phyloP scores from a whole-genome alignment of 768 basidiomycete genomes.

The Coprinopsis sp. region DNA sequence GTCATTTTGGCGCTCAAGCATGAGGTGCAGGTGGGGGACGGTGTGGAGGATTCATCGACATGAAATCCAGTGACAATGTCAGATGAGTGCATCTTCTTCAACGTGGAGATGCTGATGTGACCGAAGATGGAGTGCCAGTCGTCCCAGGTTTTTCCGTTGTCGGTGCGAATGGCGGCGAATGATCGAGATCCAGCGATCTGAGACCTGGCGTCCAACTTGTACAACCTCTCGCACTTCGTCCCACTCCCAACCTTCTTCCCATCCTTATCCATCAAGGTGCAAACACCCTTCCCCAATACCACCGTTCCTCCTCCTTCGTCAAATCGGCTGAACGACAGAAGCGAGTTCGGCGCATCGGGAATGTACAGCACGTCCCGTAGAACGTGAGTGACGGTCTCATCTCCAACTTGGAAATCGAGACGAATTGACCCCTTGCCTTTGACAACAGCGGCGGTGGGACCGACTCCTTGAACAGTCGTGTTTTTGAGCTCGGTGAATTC shows the following conservation, averaged over 20 bases:
- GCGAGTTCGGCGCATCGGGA: constrained; percentile 18
- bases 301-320: constrained; percentile 16
- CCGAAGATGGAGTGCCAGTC: constrained; percentile 25
- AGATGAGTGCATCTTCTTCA: constrained; percentile 15
- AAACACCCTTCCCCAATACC: constrained; percentile 12
- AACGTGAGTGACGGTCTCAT: constrained; percentile 12
- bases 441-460: constrained; percentile 5
- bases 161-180: constrained; percentile 9
- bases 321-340: constrained; percentile 17
- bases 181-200: constrained; percentile 3
- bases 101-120: constrained; percentile 18
- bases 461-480: constrained; percentile 15
- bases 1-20: constrained; percentile 34
- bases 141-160: constrained; percentile 18
- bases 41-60: constrained; percentile 13
- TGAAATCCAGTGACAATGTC: constrained; percentile 17
- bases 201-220: constrained; percentile 14
- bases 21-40: constrained; percentile 22
- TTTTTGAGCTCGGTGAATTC: constrained; percentile 15
- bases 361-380: constrained; percentile 17
- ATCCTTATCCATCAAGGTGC: constrained; percentile 10
- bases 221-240: constrained; percentile 12
- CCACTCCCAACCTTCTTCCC: constrained; percentile 13
- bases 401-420: constrained; percentile 14
- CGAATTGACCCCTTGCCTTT: constrained; percentile 17